These are phyloP conservation scores for Spizellomyces sp. DNA, from an alignment of 192 early-diverging fungal genomes.

Conservation along the genomic window DNA sequence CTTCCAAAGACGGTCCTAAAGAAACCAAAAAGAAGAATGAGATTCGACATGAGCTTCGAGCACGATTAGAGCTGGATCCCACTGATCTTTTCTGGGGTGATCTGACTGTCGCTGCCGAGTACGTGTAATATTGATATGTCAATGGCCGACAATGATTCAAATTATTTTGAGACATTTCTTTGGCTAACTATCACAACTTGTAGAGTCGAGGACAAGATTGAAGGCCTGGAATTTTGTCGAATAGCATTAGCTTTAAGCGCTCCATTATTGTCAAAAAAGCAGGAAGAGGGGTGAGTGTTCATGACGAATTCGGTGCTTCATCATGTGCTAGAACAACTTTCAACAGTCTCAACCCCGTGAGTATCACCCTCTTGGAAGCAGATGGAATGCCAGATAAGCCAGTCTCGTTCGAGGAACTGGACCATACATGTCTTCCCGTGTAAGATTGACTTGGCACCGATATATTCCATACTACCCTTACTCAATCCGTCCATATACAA, in stretches of 20 bases:
- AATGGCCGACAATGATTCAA: background rate
- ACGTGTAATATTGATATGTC: constrained; percentile 3
- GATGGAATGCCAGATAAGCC: constrained; percentile 40
- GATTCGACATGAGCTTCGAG: constrained; percentile 23
- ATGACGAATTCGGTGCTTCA: too few relatives aligned
- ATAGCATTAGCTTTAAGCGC: constrained; percentile 11
- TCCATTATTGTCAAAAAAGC: constrained; percentile 31
- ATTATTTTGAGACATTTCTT: background rate
- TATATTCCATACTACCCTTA: background rate
- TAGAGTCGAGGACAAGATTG: constrained; percentile 1
- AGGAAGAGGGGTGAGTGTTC: constrained; percentile 31
- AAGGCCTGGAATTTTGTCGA: constrained; percentile 11
- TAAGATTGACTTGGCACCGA: background rate
- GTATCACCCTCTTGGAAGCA: constrained; percentile 28
- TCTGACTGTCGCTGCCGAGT: constrained; percentile 12
- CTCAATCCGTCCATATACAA: background rate
- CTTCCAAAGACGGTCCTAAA: too few relatives aligned
- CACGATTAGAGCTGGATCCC: constrained; percentile 21
- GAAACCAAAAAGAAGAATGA: constrained; percentile 27
- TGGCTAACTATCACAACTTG: too few relatives aligned
- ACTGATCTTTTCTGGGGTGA: constrained; percentile 33
- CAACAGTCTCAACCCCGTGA: constrained; percentile 40
- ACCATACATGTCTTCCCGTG: constrained; percentile 30
- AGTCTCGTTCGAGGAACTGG: constrained; percentile 23
- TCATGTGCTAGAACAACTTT: background rate